Conservation (phyloP, 148 eudicot species). For the Cornus suecica region DNA sequence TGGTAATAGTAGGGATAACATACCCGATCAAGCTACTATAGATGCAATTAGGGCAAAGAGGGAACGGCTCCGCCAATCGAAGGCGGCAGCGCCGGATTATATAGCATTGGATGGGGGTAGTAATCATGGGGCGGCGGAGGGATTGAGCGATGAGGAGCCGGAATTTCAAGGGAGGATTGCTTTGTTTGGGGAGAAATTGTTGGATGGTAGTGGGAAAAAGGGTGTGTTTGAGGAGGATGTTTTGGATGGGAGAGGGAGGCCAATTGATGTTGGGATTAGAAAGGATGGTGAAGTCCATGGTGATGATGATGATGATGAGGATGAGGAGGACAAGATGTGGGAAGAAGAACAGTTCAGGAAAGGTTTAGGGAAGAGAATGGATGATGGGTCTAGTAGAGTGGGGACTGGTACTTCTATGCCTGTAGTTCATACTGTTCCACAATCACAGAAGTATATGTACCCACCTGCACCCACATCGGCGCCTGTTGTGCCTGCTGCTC, state of each 20-base stretch:
- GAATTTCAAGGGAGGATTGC: slow-evolving; percentile 84
- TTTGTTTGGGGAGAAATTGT: slow-evolving; percentile 53
- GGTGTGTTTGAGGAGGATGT: slow-evolving; percentile 87
- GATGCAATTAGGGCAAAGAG: slow-evolving; percentile 62
- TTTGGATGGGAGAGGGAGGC: slow-evolving; percentile 46
- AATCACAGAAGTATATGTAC: slow-evolving; percentile 30
- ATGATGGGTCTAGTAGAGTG: slow-evolving; percentile 52
- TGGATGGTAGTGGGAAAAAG: slow-evolving; percentile 43
- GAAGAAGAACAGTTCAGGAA: slow-evolving; percentile 93
- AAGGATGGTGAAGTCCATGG: slow-evolving; percentile 25
- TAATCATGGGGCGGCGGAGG: slow-evolving; percentile 91
- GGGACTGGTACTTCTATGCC: slow-evolving; percentile 32
- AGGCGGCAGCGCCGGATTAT: slow-evolving; percentile 77
- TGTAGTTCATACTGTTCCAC: slow-evolving; percentile 41
- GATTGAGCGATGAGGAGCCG: slow-evolving; percentile 95
- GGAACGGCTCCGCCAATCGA: slow-evolving; percentile 62
- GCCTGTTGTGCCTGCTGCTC: slow-evolving; percentile 24
- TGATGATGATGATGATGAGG: slow-evolving; percentile 59
- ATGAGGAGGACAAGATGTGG: slow-evolving; percentile 92
- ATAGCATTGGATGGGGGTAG: slow-evolving; percentile 83
- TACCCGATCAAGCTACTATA: slow-evolving; percentile 62
- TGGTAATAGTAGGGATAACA: neutral
- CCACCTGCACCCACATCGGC: slow-evolving; percentile 20
- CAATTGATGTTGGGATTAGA: neutral
- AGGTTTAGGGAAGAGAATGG: slow-evolving; percentile 86